These are phyloP conservation scores for Penicillium simplicissimum DNA, from an alignment of 495 filamentous ascomycete genomes.

Conservation along the genomic window DNA sequence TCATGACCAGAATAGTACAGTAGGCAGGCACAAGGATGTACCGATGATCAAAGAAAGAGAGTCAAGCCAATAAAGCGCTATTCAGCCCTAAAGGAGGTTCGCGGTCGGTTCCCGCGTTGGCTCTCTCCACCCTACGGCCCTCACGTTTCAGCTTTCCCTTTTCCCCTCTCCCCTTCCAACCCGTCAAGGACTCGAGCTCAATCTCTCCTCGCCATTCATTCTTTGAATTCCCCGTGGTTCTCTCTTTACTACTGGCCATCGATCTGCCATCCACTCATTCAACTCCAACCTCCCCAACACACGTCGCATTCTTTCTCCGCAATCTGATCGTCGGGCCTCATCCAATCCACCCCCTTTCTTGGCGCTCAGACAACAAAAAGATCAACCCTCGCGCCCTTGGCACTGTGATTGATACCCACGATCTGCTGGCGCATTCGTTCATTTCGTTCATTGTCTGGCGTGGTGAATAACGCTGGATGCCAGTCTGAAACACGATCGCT, in stretches of 20 bases:
- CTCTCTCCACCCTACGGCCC: not conserved
- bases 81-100: slow-evolving; percentile 21
- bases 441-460: slow-evolving; percentile 9
- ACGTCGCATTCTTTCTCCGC: slow-evolving; percentile 27
- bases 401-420: slow-evolving; percentile 14
- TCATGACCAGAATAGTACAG: slow-evolving; percentile 1
- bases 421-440: slow-evolving; percentile 11
- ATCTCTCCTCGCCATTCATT: not conserved
- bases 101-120: slow-evolving; percentile 13
- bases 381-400: slow-evolving; percentile 17
- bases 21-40: not conserved
- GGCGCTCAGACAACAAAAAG: slow-evolving; percentile 22
- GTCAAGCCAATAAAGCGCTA: not conserved
- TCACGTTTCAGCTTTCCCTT: slow-evolving; percentile 16
- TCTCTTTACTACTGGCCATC: slow-evolving; percentile 9
- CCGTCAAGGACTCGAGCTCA: not conserved
- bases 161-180: slow-evolving; percentile 10
- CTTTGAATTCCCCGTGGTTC: not conserved
- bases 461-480: slow-evolving; percentile 18
- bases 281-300: slow-evolving; percentile 9
- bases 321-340: slow-evolving; percentile 19
- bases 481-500: slow-evolving; percentile 19
- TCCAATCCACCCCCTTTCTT: slow-evolving; percentile 27
- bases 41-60: not conserved
- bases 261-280: slow-evolving; percentile 18